Conservation (phyloP, 345 rosid species). For the Linum usitatissimum region DNA sequence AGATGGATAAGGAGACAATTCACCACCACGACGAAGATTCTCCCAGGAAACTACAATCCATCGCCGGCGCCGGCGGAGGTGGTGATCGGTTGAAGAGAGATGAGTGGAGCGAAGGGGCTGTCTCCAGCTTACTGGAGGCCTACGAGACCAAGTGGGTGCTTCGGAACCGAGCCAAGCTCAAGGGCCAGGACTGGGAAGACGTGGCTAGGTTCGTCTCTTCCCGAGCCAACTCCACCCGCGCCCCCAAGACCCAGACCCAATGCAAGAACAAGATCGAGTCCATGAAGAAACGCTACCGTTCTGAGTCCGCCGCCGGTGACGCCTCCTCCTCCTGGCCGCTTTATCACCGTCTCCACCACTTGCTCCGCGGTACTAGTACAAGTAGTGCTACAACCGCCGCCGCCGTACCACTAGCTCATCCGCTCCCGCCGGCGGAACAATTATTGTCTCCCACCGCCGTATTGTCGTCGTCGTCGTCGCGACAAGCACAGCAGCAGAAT, state of each 20-base stretch:
- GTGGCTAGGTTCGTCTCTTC: constrained; percentile 69
- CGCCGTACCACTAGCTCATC: constrained; percentile 4
- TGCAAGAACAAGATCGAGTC: constrained; percentile 99
- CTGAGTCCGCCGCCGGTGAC: constrained; percentile 68
- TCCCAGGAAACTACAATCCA: constrained; percentile 22
- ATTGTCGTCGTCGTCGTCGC: not conserved
- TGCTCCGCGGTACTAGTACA: constrained; percentile 49
- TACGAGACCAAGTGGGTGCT: constrained; percentile 85
- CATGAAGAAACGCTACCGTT: constrained; percentile 90
- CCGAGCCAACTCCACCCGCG: constrained; percentile 48
- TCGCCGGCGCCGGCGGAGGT: constrained; percentile 18
- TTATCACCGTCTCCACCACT: constrained; percentile 66
- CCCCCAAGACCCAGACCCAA: constrained; percentile 89
- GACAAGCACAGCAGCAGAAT: constrained; percentile 12
- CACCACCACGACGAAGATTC: constrained; percentile 22
- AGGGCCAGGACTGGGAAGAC: constrained; percentile 96
- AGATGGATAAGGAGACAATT: constrained; percentile 51
- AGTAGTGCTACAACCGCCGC: constrained; percentile 13
- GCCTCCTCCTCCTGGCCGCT: constrained; percentile 86
- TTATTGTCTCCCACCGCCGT: not conserved
- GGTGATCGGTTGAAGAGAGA: constrained; percentile 71
- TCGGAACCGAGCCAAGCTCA: constrained; percentile 83
- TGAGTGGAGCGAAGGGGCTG: constrained; percentile 99
- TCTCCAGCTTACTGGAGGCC: constrained; percentile 79
- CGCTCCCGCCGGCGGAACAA: not conserved